Base-by-base conservation (phyloP, 371 early-diverging fungal species). In the Rhizomucor miehei region DNA sequence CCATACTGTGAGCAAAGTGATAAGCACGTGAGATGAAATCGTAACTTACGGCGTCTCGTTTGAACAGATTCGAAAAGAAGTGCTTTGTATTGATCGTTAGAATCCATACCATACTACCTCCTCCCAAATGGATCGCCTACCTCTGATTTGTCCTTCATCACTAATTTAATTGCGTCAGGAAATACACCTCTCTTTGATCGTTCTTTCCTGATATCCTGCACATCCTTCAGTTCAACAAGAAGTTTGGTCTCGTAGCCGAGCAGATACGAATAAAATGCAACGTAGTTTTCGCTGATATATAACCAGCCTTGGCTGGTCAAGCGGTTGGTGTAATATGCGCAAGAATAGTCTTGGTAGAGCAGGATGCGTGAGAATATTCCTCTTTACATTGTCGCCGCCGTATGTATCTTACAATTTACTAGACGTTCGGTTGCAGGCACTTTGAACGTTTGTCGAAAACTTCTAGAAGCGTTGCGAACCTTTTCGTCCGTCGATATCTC, bases 221-320 rank as follows among this genome's bases (percentile, higher is more conserved):
- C 83, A 54, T 93, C 90, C 63, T 93, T 93, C 37, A 98, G 75
- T 67, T 93, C 92, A 17, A 98, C 66, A 44, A 91, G 79, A 16
- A 96, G 65, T 68, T 92, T 93, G 13, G 94, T 95, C 65, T 98
- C 98, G 19, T 83, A 81, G 0, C 96, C 97, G 35, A 98, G 80
- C 46, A 97, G 80, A 64, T 90, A 96, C 14, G 97, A 92, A 70
- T 98, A 95, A 63, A 97, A 98, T 61, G 90, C 91, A 16, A 96
- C 65, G 52, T 93, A 91, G 58, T 94, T 90, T 67, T 93, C 88
- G 52, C 91, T 90, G 35, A 98, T 83, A 63, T 98, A 98, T 72
- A 97, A 77, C 98, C 98, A 98, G 0, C 98, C 98, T 71, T 98
- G 98, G 67, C 92, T 91, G 48, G 87, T 80, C 62, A 92, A 80